phyloP scores from a whole-genome alignment of 305 asterid genomes.

The Ilex paraguariensis region DNA sequence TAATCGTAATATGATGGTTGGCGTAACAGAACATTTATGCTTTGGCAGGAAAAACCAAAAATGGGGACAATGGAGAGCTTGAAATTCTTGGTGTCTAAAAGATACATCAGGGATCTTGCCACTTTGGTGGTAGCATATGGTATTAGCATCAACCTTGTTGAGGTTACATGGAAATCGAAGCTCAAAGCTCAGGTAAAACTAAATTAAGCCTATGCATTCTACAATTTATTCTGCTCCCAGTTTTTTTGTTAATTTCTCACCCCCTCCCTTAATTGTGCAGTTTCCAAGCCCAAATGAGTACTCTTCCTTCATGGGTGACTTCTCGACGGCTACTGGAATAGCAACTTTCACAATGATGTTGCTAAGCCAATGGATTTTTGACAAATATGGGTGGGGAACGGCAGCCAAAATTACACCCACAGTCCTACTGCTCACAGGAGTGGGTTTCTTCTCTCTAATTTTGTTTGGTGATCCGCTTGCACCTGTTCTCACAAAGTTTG shows the following conservation, averaged over 20 bases:
- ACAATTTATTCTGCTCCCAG: background rate
- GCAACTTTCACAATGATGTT: slow-evolving; percentile 98
- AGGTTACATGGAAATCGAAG: slow-evolving; percentile 99
- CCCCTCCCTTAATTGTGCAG: slow-evolving; percentile 31
- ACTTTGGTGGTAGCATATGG: slow-evolving; percentile 96
- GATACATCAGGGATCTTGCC: slow-evolving; percentile 88
- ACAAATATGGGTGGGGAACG: slow-evolving; percentile 92
- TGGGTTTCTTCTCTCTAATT: slow-evolving; percentile 87
- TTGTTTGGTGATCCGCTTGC: slow-evolving; percentile 78
- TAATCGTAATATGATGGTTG: too few species aligned
- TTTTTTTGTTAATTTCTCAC: background rate
- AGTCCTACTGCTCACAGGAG: slow-evolving; percentile 82
- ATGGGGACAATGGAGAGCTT: slow-evolving; percentile 99
- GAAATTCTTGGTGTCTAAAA: slow-evolving; percentile 80
- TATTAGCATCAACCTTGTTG: slow-evolving; percentile 93
- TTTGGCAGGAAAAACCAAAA: slow-evolving; percentile 73
- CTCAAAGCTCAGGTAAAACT: slow-evolving; percentile 91
- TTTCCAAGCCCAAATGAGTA: slow-evolving; percentile 96
- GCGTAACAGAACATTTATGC: slow-evolving; percentile 1
- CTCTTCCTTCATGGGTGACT: slow-evolving; percentile 97
- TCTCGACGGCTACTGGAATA: slow-evolving; percentile 91
- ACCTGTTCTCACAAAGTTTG: slow-evolving; percentile 70
- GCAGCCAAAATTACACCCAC: slow-evolving; percentile 96
- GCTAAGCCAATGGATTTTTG: slow-evolving; percentile 91
- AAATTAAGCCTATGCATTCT: background rate